Conservation (phyloP, 371 early-diverging fungal species). For the Dentiscutata heterogama region DNA sequence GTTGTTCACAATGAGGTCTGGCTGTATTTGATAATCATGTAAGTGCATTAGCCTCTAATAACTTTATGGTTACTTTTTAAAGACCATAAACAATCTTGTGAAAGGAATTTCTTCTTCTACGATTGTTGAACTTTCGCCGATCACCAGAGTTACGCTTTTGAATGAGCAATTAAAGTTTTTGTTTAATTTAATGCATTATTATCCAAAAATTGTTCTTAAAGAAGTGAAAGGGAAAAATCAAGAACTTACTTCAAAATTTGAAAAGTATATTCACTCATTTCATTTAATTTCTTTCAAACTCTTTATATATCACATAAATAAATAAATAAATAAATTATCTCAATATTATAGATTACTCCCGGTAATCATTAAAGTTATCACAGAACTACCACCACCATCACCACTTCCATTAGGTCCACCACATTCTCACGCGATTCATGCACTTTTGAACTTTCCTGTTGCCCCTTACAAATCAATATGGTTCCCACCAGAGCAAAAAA, state of each 20-base stretch:
- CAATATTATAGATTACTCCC: conserved; percentile 55
- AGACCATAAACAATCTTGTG: neutral
- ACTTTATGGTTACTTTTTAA: neutral
- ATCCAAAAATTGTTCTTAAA: conserved; percentile 49
- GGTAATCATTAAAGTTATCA: conserved; percentile 57
- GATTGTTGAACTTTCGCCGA: conserved; percentile 43
- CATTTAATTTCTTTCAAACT: neutral
- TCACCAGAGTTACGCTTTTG: conserved; percentile 59
- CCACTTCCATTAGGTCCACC: conserved; percentile 77
- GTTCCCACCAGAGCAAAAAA: conserved; percentile 53
- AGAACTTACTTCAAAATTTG: conserved; percentile 48
- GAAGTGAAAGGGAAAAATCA: conserved; percentile 43
- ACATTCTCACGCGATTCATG: conserved; percentile 79
- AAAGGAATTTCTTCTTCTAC: conserved; percentile 18
- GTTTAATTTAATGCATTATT: conserved; percentile 65
- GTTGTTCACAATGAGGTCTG: too few relatives aligned
- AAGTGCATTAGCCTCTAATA: too few relatives aligned
- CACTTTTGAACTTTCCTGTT: conserved; percentile 71
- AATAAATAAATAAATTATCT: neutral
- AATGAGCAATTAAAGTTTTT: conserved; percentile 70
- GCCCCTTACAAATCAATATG: conserved; percentile 54
- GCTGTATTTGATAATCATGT: too few relatives aligned
- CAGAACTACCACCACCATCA: conserved; percentile 55
- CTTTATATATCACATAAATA: neutral
- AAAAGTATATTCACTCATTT: conserved; percentile 47